These are phyloP conservation scores for Rhododendron williamsianum DNA, from an alignment of 148 eudicot genomes.

Conservation along the genomic window DNA sequence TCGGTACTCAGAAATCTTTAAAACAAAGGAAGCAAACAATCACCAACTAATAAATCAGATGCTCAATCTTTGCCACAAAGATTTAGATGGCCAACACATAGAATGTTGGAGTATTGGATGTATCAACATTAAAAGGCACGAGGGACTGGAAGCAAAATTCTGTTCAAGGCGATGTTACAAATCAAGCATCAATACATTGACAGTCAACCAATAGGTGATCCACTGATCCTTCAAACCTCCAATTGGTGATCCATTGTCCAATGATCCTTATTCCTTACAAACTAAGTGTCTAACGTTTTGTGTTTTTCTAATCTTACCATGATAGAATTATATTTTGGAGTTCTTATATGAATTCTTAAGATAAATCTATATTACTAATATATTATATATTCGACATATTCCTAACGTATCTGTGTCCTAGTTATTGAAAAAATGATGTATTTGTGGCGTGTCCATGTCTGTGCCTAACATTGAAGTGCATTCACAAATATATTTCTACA, in stretches of 20 bases:
- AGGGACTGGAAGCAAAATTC: not conserved
- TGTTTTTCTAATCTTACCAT: too few relatives aligned
- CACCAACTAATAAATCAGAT: not conserved
- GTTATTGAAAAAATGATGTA: not conserved
- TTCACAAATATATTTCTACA: not conserved
- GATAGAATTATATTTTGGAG: not conserved
- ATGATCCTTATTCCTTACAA: not conserved
- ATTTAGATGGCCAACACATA: not conserved
- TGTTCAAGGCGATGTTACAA: not conserved
- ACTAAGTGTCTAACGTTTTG: not conserved
- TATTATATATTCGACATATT: too few relatives aligned
- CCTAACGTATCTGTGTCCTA: not conserved
- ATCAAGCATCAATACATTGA: not conserved
- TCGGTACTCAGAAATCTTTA: not conserved
- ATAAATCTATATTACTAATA: too few relatives aligned
- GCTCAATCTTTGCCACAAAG: not conserved
- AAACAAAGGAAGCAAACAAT: not conserved
- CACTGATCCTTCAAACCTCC: constrained; percentile 1
- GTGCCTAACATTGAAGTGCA: not conserved
- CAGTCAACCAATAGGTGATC: not conserved
- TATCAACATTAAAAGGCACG: not conserved
- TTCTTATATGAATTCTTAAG: too few relatives aligned
- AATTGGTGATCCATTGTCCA: not conserved
- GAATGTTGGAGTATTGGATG: not conserved
- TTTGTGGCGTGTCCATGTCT: not conserved